phyloP scores from a whole-genome alignment of 345 rosid species.

The Populus nigra region DNA sequence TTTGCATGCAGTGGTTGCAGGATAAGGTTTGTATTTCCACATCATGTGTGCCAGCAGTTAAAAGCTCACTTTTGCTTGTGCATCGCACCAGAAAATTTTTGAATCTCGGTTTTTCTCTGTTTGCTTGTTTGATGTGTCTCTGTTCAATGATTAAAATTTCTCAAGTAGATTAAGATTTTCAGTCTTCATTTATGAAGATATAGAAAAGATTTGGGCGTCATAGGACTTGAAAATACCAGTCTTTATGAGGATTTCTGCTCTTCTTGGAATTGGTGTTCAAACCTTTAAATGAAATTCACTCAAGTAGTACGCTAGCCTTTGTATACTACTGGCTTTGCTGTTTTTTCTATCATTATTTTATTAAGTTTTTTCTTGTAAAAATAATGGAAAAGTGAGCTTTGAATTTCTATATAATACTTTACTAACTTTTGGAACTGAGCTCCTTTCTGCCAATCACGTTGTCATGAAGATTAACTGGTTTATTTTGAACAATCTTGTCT shows the following conservation, averaged over 20 bases:
- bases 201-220: neutral
- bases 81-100: neutral
- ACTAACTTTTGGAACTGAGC: neutral
- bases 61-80: neutral
- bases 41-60: neutral
- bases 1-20: slow-evolving; percentile 97
- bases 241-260: neutral
- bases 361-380: too few relatives aligned
- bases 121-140: neutral
- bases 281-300: neutral
- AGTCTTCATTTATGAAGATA: neutral
- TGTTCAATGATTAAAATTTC: neutral
- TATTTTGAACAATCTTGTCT: neutral
- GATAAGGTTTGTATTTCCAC: slow-evolving; percentile 62
- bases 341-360: neutral
- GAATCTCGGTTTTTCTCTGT: neutral
- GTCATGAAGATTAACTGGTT: neutral
- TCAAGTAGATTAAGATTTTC: neutral
- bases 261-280: neutral
- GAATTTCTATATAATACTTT: neutral
- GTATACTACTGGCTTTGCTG: neutral
- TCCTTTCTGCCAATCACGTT: neutral
- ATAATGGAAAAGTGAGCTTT: neutral
- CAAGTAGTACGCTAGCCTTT: neutral
- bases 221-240: neutral